Conservation (phyloP, 2,329 filamentous ascomycete species). For the Ophioceras dolichostomum region DNA sequence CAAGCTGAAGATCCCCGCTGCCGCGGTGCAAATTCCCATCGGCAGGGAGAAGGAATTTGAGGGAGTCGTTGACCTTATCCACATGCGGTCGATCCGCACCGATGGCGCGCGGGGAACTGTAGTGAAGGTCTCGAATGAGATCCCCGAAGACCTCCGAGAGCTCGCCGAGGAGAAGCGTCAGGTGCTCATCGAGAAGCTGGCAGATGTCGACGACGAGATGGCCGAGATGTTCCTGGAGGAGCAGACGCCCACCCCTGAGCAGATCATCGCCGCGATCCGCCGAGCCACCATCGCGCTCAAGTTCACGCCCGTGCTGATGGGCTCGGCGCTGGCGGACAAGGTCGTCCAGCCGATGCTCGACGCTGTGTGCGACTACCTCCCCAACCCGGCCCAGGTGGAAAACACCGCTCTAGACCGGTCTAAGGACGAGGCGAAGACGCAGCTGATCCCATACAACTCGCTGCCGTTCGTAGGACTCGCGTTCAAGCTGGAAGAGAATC, state of each 20-base stretch:
- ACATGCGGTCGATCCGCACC: constrained; percentile 90
- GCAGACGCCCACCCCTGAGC: constrained; percentile 59
- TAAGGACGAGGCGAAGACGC: constrained; percentile 65
- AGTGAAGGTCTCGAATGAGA: constrained; percentile 63
- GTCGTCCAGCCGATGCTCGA: constrained; percentile 91
- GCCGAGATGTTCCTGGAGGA: constrained; percentile 92
- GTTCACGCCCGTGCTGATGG: constrained; percentile 94
- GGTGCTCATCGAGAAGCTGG: constrained; percentile 84
- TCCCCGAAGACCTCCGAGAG: constrained; percentile 68
- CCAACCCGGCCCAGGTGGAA: constrained; percentile 78
- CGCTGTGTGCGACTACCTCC: constrained; percentile 89
- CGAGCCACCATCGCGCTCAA: constrained; percentile 78
- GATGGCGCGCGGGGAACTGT: constrained; percentile 72
- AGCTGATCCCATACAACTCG: constrained; percentile 85
- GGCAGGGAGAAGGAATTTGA: constrained; percentile 84
- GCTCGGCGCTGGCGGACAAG: constrained; percentile 89
- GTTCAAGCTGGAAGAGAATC: constrained; percentile 98
- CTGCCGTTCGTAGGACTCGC: constrained; percentile 90
- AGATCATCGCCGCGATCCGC: constrained; percentile 88
- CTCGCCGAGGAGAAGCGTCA: constrained; percentile 72
- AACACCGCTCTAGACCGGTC: constrained; percentile 82
- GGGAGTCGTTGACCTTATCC: constrained; percentile 83
- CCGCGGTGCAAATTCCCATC: constrained; percentile 89
- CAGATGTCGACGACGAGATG: constrained; percentile 96
- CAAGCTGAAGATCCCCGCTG: constrained; percentile 87